Conservation (phyloP, 2,329 filamentous ascomycete genomes). For the Didymosphaeria variabile region DNA sequence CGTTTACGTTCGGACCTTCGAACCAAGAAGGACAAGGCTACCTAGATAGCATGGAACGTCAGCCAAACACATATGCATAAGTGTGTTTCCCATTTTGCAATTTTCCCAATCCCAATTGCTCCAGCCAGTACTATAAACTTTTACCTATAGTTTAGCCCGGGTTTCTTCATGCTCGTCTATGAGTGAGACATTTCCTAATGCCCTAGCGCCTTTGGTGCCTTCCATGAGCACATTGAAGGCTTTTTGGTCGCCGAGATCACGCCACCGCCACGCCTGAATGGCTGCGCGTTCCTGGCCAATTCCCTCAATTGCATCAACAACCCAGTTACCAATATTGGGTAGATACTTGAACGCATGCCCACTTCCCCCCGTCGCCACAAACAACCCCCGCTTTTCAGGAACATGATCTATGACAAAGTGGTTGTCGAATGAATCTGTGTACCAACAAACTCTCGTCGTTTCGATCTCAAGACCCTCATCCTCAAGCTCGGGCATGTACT, state of each 20-base stretch:
- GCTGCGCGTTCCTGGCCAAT: conserved; percentile 17
- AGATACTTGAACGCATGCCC: conserved; percentile 47
- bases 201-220: not conserved
- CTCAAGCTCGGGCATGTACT: conserved; percentile 56
- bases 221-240: not conserved
- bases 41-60: no score
- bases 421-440: not conserved
- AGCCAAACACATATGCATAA: no score
- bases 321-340: conserved; percentile 38
- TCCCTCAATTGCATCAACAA: conserved; percentile 36
- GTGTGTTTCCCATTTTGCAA: no score
- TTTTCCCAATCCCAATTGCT: not conserved
- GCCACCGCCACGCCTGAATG: conserved; percentile 26
- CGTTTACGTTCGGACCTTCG: no score
- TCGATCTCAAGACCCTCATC: conserved; percentile 16
- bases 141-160: not conserved
- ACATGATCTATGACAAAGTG: conserved; percentile 23
- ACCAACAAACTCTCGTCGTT: not conserved
- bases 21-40: no score
- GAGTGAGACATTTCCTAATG: not conserved
- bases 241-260: not conserved
- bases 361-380: conserved; percentile 41
- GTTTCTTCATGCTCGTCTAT: not conserved
- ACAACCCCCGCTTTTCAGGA: conserved; percentile 24
- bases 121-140: not conserved